These are phyloP conservation scores for Pulveroboletus sp. DNA, from an alignment of 768 basidiomycete species.

Conservation along the genomic window DNA sequence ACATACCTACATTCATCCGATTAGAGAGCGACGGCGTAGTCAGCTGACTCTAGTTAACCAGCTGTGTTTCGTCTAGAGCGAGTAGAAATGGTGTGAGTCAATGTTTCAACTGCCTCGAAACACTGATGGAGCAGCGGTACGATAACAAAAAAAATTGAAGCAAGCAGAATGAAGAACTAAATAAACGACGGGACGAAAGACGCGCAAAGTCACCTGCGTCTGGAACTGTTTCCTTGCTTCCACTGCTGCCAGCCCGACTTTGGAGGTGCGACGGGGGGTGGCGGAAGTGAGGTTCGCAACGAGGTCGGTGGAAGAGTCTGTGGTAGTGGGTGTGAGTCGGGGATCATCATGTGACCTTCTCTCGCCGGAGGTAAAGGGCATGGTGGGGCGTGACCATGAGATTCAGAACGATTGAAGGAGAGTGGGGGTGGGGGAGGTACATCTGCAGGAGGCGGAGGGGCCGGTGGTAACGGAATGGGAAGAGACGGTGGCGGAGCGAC, in stretches of 20 bases:
- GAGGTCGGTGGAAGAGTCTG: slow-evolving; percentile 8
- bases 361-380: slow-evolving; percentile 5
- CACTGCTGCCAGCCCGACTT: slow-evolving; percentile 58
- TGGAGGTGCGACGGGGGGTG: slow-evolving; percentile 16
- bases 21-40: slow-evolving; percentile 47
- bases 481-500: slow-evolving; percentile 21
- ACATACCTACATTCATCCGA: slow-evolving; percentile 40
- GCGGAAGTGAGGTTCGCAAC: slow-evolving; percentile 14
- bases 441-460: slow-evolving; percentile 19
- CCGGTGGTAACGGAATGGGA: slow-evolving; percentile 11
- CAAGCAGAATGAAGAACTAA: not conserved
- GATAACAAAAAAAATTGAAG: slow-evolving; percentile 4
- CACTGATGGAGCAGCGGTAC: not conserved
- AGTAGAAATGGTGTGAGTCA: slow-evolving; percentile 21
- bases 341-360: not conserved
- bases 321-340: slow-evolving; percentile 12
- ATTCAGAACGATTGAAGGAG: slow-evolving; percentile 6
- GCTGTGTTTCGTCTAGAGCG: slow-evolving; percentile 20
- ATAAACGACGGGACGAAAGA: not conserved
- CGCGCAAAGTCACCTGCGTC: slow-evolving; percentile 16
- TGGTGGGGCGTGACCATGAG: slow-evolving; percentile 10
- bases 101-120: slow-evolving; percentile 4
- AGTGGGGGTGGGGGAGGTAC: not conserved
- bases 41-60: slow-evolving; percentile 39
- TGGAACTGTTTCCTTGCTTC: slow-evolving; percentile 22